Evolutionary conservation across 805 yeast genomes (phyloP), one percentile per base, ranked within the genome.

Genomic region (Saturnispora hagleri): DNA sequence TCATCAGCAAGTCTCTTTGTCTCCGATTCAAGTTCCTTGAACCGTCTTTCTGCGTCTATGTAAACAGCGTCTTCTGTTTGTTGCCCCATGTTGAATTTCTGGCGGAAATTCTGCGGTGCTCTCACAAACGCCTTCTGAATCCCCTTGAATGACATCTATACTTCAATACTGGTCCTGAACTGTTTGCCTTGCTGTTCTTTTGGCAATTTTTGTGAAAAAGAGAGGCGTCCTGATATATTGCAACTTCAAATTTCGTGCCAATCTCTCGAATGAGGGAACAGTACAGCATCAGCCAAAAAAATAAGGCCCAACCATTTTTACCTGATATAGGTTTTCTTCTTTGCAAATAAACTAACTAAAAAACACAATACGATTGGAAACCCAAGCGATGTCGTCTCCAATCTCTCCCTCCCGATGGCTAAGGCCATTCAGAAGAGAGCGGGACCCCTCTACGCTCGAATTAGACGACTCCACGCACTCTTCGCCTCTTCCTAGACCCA

Each of bases 11-110:
- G 74, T 64, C 88, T 86, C 71, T 89, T 87, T 38, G 97, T 89
- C 68, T 90, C 96, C 17, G 71, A 66, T 68, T 93, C 99, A 61
- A 93, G 74, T 64, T 91, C 97, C 65, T 86, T 86, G 74, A 93
- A 93, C 63, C 99, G 79, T 68, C 97, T 81, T 69, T 93, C 99
- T 6, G 99, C 98, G 71, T 93, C 99, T 28, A 77, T 78, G 68
- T 89, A 93, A 13, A 93, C 97, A 0, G 96, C 80, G 64, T 93
- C 99, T 46, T 71, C 75, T n/a, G 89, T 82, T 20, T 69, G 68
- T 46, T 73, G 75, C n/a, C 84, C 96, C 88, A 89, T 89, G 69
- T 93, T 84, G 71, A 93, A 69, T 76, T 89, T 89, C 69, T 87
- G 96, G 60, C 93, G 84, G 67, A 93, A 76, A 59, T 76, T 79